Evolutionary conservation across 148 eudicot genomes (phyloP), one percentile per base, ranked within the genome.

Genomic region (Camellia granthamiana): DNA sequence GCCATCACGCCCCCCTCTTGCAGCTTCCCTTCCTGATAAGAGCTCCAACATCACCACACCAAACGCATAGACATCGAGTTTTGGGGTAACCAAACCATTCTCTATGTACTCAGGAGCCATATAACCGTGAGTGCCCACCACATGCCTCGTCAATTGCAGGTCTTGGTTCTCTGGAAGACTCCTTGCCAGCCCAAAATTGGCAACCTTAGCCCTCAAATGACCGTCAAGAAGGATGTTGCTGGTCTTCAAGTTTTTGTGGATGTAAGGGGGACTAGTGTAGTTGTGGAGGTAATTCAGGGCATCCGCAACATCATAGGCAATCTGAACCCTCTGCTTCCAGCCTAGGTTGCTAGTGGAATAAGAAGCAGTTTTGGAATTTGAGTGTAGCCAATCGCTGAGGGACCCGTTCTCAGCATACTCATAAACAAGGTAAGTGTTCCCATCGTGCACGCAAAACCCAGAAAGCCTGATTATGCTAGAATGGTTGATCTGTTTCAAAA

Each of bases 31-130:
- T 75, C 96, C 98, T 7, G 98, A 94, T 71, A 92, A 59, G 59
- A 94, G 86, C 81, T 94, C 96, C 68, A 89, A 76, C 55, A 92
- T 46, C 47, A 92, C 82, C 64, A 93, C 90, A 15, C 98, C 98
- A 11, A 91, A 88, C 5, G 98, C 89, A 75, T 83, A 93, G 1
- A 92, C 91, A 81, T 93, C 98, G 19, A 93, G 85, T 71, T 91
- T 92, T 0, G 95, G 87, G 13, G 92, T 91, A 18, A 93, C 86
- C 38, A 89, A 83, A 3, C 98, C 96, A n/a, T 86, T 86, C 81
- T 92, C 96, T 2, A 94, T 85, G 79, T 91, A 94, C 77, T 94
- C 98, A 0, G 96, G 96, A 21, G 98, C 92, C 85, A 94, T 85
- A 72, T 92, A 94, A 7, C 98, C 98, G 11, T 87, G 82, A 5